These are phyloP conservation scores for Plasmodium gallinaceum DNA, from an alignment of 169 alveolate species.

Conservation along the genomic window DNA sequence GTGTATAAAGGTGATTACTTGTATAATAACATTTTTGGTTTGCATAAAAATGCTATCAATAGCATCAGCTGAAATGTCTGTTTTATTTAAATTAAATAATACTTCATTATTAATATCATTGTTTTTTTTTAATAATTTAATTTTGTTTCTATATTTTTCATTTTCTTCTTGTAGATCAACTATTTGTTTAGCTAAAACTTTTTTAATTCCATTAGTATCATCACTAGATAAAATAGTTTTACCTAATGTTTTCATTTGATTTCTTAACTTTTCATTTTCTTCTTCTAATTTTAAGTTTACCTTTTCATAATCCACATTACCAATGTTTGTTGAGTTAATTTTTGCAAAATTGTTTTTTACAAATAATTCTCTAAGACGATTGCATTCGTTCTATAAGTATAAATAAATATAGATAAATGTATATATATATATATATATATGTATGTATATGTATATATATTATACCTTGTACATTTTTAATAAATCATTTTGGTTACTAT, in stretches of 20 bases:
- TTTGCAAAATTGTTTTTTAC: slow-evolving; percentile 1
- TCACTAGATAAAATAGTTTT: slow-evolving; percentile 46
- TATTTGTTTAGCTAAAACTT: slow-evolving; percentile 37
- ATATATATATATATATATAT: background rate
- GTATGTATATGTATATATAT: background rate
- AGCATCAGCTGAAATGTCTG: slow-evolving; percentile 57
- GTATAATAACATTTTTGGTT: slow-evolving; percentile 44
- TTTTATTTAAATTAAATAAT: slow-evolving; percentile 26
- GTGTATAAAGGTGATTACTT: background rate
- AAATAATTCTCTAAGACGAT: slow-evolving; percentile 36
- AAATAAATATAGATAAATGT: background rate
- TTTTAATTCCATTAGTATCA: slow-evolving; percentile 42
- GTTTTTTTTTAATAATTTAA: slow-evolving; percentile 18
- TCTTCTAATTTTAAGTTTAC: slow-evolving; percentile 30
- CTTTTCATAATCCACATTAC: slow-evolving; percentile 19
- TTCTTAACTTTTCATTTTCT: slow-evolving; percentile 51
- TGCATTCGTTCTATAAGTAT: slow-evolving; percentile 42
- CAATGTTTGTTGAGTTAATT: background rate
- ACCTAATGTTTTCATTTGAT: slow-evolving; percentile 33
- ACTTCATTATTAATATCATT: slow-evolving; percentile 29
- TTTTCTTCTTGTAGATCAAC: slow-evolving; percentile 45
- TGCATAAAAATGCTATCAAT: slow-evolving; percentile 66
- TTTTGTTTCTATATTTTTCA: slow-evolving; percentile 48
- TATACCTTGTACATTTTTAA: slow-evolving; percentile 45
- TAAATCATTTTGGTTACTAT: slow-evolving; percentile 22